Evolutionary conservation across 2,329 filamentous ascomycete species (phyloP), one percentile per base, ranked within the genome.

Genomic region (Neophaeococcomyces aloes): DNA sequence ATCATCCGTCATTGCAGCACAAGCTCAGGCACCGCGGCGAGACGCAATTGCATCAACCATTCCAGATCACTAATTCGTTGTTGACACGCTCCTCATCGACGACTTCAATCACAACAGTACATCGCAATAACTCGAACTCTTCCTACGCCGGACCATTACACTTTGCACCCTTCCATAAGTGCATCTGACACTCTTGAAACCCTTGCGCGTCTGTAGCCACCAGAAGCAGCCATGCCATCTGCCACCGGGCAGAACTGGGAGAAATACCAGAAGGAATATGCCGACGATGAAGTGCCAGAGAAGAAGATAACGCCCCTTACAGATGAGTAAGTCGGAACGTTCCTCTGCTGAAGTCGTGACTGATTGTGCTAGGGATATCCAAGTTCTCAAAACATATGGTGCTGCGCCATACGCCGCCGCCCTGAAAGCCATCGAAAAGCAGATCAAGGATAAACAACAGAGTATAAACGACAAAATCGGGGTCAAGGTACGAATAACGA

Each of bases 381-480:
- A 95, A 71, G 91, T 98, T 54, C 79, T 98, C 57, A 98, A 96
- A 74, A 98, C 91, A 50, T 98, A 98, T 67, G 93, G 93, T 59
- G 88, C 89, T 29, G 91, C 91, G 46, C 91, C 91, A 25, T 98
- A 98, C 61, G 89, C 86, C 54, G 82, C 86, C 37, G 83, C 86
- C 48, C 72, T 98, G 61, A 95, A 94, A 77, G 93, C 91, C 70
- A 83, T 98, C 51, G 91, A 98, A 70, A 94, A 96, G 67, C 85
- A 95, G 69, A 96, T 98, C 74, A 98, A 96, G 67, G 91, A 98
- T 65, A 94, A 94, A 67, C 91, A 98, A 68, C 83, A 86, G 59
- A 94, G 87, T 50, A 89, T 98, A 49, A 94, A 98, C 57, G 91
- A 98, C 70, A 98, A 98, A 78, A 96, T 98, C 57, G 91, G 78